Conservation (phyloP, 164 flowering plant species). For the Vitis rupestris region DNA sequence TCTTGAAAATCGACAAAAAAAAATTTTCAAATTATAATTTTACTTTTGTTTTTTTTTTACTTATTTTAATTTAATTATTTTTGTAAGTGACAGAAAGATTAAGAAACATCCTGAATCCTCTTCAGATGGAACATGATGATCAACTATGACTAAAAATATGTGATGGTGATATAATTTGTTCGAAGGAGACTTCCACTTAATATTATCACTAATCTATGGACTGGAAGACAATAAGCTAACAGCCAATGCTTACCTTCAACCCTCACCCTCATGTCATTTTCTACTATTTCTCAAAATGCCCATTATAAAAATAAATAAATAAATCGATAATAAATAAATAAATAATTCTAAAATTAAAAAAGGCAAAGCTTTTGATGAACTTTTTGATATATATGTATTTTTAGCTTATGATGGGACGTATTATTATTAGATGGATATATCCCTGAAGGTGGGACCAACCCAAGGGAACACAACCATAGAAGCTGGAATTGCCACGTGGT, state of each 20-base stretch:
- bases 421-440: constrained; percentile 22
- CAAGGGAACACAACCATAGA: constrained; percentile 25
- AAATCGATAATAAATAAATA: neutral
- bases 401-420: constrained; percentile 13
- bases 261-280: neutral
- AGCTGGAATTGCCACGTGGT: constrained; percentile 34
- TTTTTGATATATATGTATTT: neutral
- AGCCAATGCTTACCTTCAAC: neutral
- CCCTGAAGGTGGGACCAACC: constrained; percentile 24
- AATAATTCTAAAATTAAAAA: neutral
- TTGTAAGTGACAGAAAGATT: no score
- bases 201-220: neutral
- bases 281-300: neutral
- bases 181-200: neutral
- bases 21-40: no score
- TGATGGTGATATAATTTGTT: neutral
- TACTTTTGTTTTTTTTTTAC: no score
- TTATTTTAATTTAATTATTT: no score
- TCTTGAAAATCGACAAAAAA: no score
- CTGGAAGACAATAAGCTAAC: neutral
- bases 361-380: neutral
- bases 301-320: no score
- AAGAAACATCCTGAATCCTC: no score
- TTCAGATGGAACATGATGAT: no score
- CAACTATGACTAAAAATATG: no score